Conservation (phyloP, 2,329 filamentous ascomycete genomes). For the Reticulascus tulasneorum region DNA sequence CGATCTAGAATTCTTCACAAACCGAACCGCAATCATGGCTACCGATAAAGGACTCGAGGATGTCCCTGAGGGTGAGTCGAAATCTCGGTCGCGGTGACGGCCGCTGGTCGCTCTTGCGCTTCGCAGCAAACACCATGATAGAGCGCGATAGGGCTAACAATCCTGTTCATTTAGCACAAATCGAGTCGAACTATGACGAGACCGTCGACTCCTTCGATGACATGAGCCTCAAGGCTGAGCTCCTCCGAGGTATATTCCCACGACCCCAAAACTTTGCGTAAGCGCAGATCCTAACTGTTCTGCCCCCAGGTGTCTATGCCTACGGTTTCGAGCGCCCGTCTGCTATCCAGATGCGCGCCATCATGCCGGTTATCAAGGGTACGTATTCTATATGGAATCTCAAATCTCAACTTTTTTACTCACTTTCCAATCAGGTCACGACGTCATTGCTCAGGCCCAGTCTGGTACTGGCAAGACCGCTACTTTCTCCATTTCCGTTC, state of each 20-base stretch:
- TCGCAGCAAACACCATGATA: no score
- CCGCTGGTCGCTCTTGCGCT: no score
- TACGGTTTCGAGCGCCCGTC: slow-evolving; percentile 99
- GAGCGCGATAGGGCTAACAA: no score
- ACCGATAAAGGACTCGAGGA: slow-evolving; percentile 97
- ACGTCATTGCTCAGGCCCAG: slow-evolving; percentile 99
- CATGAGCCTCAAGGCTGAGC: slow-evolving; percentile 95
- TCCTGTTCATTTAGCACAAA: slow-evolving; percentile 64
- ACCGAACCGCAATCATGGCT: slow-evolving; percentile 88
- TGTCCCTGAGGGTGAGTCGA: slow-evolving; percentile 68
- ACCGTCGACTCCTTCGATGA: slow-evolving; percentile 98
- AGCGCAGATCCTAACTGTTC: slow-evolving; percentile 5
- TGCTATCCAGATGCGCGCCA: slow-evolving; percentile 99
- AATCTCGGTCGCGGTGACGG: not conserved
- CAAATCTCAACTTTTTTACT: slow-evolving; percentile 7
- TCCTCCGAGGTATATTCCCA: slow-evolving; percentile 69
- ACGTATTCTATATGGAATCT: slow-evolving; percentile 28
- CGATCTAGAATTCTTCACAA: slow-evolving; percentile 61
- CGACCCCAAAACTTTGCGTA: slow-evolving; percentile 1
- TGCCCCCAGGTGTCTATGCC: slow-evolving; percentile 76
- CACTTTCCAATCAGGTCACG: slow-evolving; percentile 61
- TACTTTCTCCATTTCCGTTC: slow-evolving; percentile 97
- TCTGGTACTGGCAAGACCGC: slow-evolving; percentile 99
- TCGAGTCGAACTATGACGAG: slow-evolving; percentile 99
- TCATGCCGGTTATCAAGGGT: slow-evolving; percentile 99